Evolutionary conservation across 805 yeast species (phyloP).

Genomic region (Clavispora asparagi): DNA sequence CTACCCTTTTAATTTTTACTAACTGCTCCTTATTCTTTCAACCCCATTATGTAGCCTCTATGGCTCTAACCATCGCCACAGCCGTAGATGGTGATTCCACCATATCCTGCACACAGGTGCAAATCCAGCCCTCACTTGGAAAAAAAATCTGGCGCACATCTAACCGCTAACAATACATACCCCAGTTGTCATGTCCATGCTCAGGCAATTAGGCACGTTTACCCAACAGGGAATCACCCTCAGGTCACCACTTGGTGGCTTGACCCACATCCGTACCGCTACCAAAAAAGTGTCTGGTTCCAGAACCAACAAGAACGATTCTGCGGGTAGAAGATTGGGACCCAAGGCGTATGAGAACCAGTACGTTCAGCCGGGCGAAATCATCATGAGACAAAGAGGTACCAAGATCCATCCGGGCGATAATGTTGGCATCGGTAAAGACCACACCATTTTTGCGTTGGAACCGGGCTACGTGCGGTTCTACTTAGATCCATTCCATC

Average conservation of each 20-base stretch:
- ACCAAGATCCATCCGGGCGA: constrained; percentile 93
- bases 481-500: constrained; percentile 95
- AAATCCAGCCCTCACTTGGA: not conserved
- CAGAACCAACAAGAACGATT: constrained; percentile 87
- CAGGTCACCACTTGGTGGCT: constrained; percentile 5
- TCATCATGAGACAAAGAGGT: constrained; percentile 91
- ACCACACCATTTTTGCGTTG: constrained; percentile 83
- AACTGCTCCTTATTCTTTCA: no score
- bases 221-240: constrained; percentile 10
- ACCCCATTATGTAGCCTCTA: no score
- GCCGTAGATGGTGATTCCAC: no score
- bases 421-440: constrained; percentile 84
- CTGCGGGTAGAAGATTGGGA: constrained; percentile 92
- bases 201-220: constrained; percentile 6
- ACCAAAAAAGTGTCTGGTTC: constrained; percentile 94
- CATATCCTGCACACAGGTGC: not conserved
- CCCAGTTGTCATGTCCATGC: constrained; percentile 7
- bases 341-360: constrained; percentile 82
- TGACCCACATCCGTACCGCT: constrained; percentile 68
- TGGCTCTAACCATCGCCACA: no score
- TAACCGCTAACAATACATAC: not conserved
- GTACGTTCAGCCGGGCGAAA: constrained; percentile 75
- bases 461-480: constrained; percentile 93
- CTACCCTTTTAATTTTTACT: not conserved
- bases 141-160: constrained; percentile 1